Evolutionary conservation across 345 rosid species (phyloP).

Genomic region (Isatis tinctoria): DNA sequence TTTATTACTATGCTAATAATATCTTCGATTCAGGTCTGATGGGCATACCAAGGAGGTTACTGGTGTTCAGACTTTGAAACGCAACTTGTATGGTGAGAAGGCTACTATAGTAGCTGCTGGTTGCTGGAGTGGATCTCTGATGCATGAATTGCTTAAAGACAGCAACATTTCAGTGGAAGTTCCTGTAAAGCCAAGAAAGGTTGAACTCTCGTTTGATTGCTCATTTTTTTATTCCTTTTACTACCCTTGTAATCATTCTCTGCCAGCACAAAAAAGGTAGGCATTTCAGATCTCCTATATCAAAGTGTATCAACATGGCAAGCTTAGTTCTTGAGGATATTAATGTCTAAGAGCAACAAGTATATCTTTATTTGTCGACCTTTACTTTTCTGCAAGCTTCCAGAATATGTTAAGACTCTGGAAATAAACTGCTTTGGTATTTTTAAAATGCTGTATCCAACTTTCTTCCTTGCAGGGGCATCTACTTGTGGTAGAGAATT

Average conservation of each 20-base stretch:
- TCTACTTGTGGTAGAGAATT: conserved; percentile 78
- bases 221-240: not conserved
- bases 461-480: conserved; percentile 55
- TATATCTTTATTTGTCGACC: not conserved
- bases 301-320: not conserved
- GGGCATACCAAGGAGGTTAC: conserved; percentile 41
- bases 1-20: not conserved
- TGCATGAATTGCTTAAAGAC: conserved; percentile 50
- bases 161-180: conserved; percentile 41
- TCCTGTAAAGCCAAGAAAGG: conserved; percentile 92
- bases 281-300: not conserved
- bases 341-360: not conserved
- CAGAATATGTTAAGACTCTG: not conserved
- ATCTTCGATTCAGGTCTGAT: conserved; percentile 39
- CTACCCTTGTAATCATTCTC: not conserved
- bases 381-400: not conserved
- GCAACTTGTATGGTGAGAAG: conserved; percentile 55
- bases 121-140: conserved; percentile 83
- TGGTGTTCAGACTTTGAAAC: conserved; percentile 65
- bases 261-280: not conserved
- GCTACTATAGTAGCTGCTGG: conserved; percentile 80
- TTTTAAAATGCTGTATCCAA: not conserved
- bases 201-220: conserved; percentile 19
- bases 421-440: not conserved
- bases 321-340: not conserved